phyloP scores from a whole-genome alignment of 768 basidiomycete species.

The Leccinum uliginosum region DNA sequence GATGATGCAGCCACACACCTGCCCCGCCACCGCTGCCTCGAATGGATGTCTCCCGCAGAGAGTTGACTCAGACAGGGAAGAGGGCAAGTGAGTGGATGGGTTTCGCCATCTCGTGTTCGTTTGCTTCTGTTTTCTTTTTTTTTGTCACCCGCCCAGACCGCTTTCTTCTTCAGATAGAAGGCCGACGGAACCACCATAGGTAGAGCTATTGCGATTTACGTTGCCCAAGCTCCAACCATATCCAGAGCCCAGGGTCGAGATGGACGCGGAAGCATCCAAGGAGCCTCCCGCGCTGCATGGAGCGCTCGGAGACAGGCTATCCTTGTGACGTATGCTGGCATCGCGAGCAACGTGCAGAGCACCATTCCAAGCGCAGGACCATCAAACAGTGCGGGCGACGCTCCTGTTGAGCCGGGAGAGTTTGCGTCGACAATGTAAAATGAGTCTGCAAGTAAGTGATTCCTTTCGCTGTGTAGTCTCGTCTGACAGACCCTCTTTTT shows the following conservation, averaged over 20 bases:
- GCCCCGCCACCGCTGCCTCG: conserved; percentile 1
- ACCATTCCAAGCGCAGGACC: conserved; percentile 56
- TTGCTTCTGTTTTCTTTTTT: conserved; percentile 8
- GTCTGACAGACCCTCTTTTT: background rate
- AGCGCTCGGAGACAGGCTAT: conserved; percentile 73
- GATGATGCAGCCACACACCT: too few species aligned
- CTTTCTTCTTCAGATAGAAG: conserved; percentile 22
- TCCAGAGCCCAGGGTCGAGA: conserved; percentile 48
- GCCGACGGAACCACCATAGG: conserved; percentile 12
- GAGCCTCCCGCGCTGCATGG: conserved; percentile 61
- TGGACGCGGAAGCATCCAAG: conserved; percentile 47
- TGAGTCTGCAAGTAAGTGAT: conserved; percentile 22
- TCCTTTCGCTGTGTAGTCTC: background rate
- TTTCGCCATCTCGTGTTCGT: conserved; percentile 3
- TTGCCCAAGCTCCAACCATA: conserved; percentile 28
- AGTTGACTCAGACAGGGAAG: conserved; percentile 67
- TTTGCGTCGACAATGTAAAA: conserved; percentile 7
- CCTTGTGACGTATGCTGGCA: conserved; percentile 65
- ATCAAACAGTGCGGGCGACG: conserved; percentile 46
- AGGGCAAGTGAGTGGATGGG: conserved; percentile 80
- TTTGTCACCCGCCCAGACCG: conserved; percentile 26
- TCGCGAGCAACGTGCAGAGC: conserved; percentile 39
- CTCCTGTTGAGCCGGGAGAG: conserved; percentile 23
- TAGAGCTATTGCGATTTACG: conserved; percentile 12
- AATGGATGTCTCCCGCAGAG: conserved; percentile 24